phyloP scores from a whole-genome alignment of 192 early-diverging fungal species.

The Podila epicladia region DNA sequence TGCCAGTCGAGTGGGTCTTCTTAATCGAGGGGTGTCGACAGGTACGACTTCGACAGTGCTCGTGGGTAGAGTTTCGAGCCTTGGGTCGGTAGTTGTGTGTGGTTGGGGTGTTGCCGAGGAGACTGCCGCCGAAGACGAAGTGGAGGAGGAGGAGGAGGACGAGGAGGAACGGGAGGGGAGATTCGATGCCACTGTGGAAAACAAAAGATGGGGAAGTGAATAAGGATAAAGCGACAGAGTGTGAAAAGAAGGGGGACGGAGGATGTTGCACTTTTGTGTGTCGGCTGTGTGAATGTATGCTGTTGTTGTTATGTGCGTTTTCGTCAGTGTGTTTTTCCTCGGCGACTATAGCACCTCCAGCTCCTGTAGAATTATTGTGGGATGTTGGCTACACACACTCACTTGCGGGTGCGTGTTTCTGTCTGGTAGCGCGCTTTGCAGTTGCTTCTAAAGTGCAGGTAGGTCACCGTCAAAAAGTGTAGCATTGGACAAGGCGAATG shows the following conservation, averaged over 20 bases:
- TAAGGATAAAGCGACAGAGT: not conserved
- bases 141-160: conserved; percentile 23
- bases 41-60: conserved; percentile 4
- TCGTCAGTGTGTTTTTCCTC: too few species aligned
- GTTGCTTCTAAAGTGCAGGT: too few species aligned
- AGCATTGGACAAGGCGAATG: too few species aligned
- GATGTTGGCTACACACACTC: too few species aligned
- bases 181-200: conserved; percentile 41
- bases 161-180: conserved; percentile 5
- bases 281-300: too few species aligned
- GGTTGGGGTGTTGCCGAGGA: conserved; percentile 25
- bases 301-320: too few species aligned
- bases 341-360: too few species aligned
- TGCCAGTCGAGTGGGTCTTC: conserved; percentile 19
- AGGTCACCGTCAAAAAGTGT: too few species aligned
- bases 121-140: conserved; percentile 32
- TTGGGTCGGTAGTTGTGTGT: conserved; percentile 6
- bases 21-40: conserved; percentile 9
- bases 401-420: too few species aligned
- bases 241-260: not conserved
- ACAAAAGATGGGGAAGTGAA: conserved; percentile 5
- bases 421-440: too few species aligned
- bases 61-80: conserved; percentile 16
- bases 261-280: not conserved
- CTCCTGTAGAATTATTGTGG: too few species aligned